Conservation (phyloP, 78 protist species). For the Dictyostelium firmibasis region DNA sequence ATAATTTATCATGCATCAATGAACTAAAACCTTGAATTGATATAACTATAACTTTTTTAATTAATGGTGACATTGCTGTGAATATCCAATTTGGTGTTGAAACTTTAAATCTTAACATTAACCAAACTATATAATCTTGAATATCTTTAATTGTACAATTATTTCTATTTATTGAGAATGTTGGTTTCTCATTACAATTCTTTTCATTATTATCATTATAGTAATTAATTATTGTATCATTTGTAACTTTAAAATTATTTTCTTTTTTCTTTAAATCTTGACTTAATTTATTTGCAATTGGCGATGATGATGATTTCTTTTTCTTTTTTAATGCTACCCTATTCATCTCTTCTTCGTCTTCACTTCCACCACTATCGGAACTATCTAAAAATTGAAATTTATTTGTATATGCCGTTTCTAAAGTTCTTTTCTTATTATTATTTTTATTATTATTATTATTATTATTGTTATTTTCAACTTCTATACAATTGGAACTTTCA, state of each 20-base stretch:
- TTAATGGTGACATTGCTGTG: constrained; percentile 25
- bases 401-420: background rate
- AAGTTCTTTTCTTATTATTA: background rate
- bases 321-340: background rate
- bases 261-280: background rate
- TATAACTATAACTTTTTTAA: constrained; percentile 22
- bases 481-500: background rate
- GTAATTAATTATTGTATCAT: background rate
- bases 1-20: background rate
- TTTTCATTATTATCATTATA: background rate
- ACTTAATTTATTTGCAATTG: background rate
- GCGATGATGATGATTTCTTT: background rate
- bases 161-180: background rate
- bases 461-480: background rate
- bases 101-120: constrained; percentile 14
- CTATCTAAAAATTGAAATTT: constrained; percentile 3
- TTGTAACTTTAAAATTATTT: background rate
- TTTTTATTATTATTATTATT: background rate
- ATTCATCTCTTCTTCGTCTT: background rate
- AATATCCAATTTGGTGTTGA: constrained; percentile 38
- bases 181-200: background rate
- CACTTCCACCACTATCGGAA: background rate
- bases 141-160: constrained; percentile 15
- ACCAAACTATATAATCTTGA: constrained; percentile 53
- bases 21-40: background rate